These are phyloP conservation scores for Microsporum canis DNA, from an alignment of 2,329 filamentous ascomycete genomes.

Conservation along the genomic window DNA sequence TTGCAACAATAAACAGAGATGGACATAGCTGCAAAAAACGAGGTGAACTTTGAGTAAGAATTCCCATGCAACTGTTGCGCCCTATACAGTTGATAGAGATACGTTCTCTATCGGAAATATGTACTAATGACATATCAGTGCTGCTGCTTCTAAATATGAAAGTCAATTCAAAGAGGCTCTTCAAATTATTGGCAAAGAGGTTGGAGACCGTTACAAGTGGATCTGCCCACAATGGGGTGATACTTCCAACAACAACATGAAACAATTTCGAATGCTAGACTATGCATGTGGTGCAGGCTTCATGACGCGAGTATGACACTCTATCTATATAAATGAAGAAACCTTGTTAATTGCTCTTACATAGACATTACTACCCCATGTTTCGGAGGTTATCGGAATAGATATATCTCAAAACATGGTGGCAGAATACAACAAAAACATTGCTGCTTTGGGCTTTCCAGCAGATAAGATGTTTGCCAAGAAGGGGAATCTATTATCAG, in stretches of 20 bases:
- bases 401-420: slow-evolving; percentile 65
- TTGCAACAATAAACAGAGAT: slow-evolving; percentile 19
- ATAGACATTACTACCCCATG: slow-evolving; percentile 50
- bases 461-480: slow-evolving; percentile 45
- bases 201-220: slow-evolving; percentile 47
- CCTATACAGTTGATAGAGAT: no score
- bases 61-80: not conserved
- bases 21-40: slow-evolving; percentile 17
- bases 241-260: slow-evolving; percentile 18
- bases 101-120: no score
- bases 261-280: slow-evolving; percentile 49
- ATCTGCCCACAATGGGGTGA: slow-evolving; percentile 48
- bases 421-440: slow-evolving; percentile 51
- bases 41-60: slow-evolving; percentile 1
- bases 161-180: slow-evolving; percentile 44
- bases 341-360: slow-evolving; percentile 1
- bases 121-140: not conserved
- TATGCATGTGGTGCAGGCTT: slow-evolving; percentile 66
- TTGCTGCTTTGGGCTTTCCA: slow-evolving; percentile 40
- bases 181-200: slow-evolving; percentile 43
- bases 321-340: not conserved
- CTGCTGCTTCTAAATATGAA: slow-evolving; percentile 37
- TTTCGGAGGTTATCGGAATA: slow-evolving; percentile 53
- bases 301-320: slow-evolving; percentile 47
- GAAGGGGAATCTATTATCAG: slow-evolving; percentile 47